Evolutionary conservation across 1,284 basidiomycete species (phyloP), one percentile per base, ranked within the genome.

Genomic region (Schizophyllum amplum): DNA sequence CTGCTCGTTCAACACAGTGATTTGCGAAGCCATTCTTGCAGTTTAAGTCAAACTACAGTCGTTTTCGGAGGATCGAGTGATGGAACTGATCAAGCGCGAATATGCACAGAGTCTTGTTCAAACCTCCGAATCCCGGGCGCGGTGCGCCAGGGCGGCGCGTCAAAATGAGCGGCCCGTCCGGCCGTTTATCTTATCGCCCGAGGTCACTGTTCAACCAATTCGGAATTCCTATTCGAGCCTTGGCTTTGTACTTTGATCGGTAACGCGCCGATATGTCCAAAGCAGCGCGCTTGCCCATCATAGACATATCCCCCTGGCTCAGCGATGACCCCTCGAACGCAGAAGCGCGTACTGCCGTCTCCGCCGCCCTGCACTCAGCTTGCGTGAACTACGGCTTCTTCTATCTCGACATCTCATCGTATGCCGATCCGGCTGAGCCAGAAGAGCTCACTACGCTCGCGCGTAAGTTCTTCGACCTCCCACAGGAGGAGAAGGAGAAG

Each of bases 311-410:
- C 1, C 82, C 86, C 0, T 83, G 82, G 62, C 70, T 83, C 49
- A 66, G 71, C 33, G 60, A 68, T 50, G 69, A 74, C 51, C 65
- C 68, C 17, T 62, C 67, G 17, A 64, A 68, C 27, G 52, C 60
- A 11, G 64, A 66, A 13, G 64, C 67, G n/a, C 74, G 81, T 26
- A 66, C 73, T 13, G 72, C 76, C 1, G 77, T 80, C 0, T 81
- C 87, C 4, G 72, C 75, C 20, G 79, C 81, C 0, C 70, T 94
- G 9, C 90, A 94, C 66, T 66, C 72, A 0, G 91, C 90, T 13
- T 93, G 90, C 66, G 66, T 86, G 20, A 75, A 88, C 57, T 90
- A 83, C 57, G 92, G 92, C 0, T 94, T 94, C 77, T 92, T 94
- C 72, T 95, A 94, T 68, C 75, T 94, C 53, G 80, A 88, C 57